Percentiles rank a stretch among this genome's conserved stretches.
These are phyloP conservation scores for Ceraceosorus guamensis DNA, from an alignment of 1,284 basidiomycete species.

Conservation along the genomic window DNA sequence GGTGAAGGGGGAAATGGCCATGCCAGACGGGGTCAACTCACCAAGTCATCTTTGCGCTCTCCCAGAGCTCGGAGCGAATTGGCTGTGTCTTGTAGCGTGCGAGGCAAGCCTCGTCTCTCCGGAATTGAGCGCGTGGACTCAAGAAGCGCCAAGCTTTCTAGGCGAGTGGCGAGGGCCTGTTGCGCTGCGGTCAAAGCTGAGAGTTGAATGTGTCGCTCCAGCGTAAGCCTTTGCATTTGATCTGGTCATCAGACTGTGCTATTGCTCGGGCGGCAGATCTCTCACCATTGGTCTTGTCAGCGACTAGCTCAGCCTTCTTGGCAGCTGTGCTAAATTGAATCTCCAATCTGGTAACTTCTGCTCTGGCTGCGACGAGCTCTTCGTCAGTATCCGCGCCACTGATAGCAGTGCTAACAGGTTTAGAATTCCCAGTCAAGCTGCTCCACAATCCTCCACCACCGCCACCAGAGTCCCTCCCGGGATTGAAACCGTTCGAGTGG, in stretches of 20 bases:
- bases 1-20: too few species aligned
- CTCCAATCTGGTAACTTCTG: conserved; percentile 7
- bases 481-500: background rate
- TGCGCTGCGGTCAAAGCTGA: background rate
- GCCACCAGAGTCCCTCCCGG: background rate
- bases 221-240: background rate
- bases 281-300: too few species aligned
- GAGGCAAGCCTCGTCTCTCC: background rate
- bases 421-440: too few species aligned
- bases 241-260: background rate
- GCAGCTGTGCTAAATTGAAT: conserved; percentile 7
- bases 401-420: background rate
- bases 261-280: too few species aligned
- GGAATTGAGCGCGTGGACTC: background rate
- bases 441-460: too few species aligned
- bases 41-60: background rate
- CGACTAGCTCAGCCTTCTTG: background rate
- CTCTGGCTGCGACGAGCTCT: conserved; percentile 6
- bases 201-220: too few species aligned
- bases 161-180: background rate
- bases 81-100: background rate
- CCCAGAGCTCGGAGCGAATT: background rate
- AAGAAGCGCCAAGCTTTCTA: background rate
- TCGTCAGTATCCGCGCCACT: conserved; percentile 5
- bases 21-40: background rate